phyloP scores from a whole-genome alignment of 2,329 filamentous ascomycete species.

The Talaromyces amestolkiae region DNA sequence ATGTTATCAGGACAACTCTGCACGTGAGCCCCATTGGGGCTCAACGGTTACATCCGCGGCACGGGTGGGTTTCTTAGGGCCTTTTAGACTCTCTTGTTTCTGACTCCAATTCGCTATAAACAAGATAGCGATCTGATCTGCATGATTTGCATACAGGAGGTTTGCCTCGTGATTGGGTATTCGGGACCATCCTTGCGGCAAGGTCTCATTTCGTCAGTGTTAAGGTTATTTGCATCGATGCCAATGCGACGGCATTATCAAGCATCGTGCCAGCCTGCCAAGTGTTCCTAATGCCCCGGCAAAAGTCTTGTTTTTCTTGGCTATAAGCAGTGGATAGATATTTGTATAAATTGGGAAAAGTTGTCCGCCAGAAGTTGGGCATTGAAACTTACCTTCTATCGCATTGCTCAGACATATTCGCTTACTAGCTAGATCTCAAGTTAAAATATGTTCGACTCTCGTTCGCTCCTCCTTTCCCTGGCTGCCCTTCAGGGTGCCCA shows the following conservation, averaged over 20 bases:
- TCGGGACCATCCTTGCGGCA: neutral
- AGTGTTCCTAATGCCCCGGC: neutral
- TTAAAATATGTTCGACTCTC: neutral
- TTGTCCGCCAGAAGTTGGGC: neutral
- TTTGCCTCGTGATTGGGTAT: neutral
- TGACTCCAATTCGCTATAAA: neutral
- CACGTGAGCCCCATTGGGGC: slow-evolving; percentile 1
- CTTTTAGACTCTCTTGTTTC: neutral
- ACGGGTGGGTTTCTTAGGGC: slow-evolving; percentile 1
- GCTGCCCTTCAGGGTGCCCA: slow-evolving; percentile 21
- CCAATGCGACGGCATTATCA: slow-evolving; percentile 10
- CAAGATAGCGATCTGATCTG: slow-evolving; percentile 5
- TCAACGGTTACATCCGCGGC: slow-evolving; percentile 12
- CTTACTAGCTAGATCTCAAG: neutral
- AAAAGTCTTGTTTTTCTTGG: neutral
- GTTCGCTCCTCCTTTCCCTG: neutral
- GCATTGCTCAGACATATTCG: neutral
- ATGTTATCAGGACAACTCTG: neutral
- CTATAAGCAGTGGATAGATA: neutral
- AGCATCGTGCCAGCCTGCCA: slow-evolving; percentile 3
- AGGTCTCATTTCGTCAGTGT: neutral
- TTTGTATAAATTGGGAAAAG: neutral
- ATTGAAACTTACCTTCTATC: neutral
- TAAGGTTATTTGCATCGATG: neutral
- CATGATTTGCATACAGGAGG: neutral